These are phyloP conservation scores for Pichia kluyveri DNA, from an alignment of 805 yeast species.

Conservation along the genomic window DNA sequence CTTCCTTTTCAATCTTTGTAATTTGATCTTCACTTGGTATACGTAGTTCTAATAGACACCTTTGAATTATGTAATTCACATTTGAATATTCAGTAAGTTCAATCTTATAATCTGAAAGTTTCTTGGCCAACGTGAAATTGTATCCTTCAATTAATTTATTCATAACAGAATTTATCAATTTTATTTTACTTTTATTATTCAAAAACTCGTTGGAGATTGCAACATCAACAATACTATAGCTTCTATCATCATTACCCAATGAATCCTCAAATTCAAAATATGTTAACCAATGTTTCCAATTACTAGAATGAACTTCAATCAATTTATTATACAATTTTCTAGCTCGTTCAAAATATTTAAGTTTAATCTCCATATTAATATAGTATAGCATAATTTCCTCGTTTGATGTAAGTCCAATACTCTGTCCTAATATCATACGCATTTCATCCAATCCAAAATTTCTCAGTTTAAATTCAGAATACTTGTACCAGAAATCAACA, in stretches of 20 bases:
- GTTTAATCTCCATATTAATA: conserved; percentile 52
- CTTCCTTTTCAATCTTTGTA: conserved; percentile 20
- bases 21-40: conserved; percentile 50
- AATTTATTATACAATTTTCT: conserved; percentile 62
- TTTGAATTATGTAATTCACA: conserved; percentile 47
- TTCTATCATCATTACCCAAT: conserved; percentile 61
- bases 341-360: conserved; percentile 77
- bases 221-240: conserved; percentile 51
- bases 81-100: not conserved
- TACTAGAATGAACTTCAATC: conserved; percentile 38
- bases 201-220: conserved; percentile 27
- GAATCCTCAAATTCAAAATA: conserved; percentile 62
- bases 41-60: conserved; percentile 63
- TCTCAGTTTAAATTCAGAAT: conserved; percentile 67
- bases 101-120: conserved; percentile 2
- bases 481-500: conserved; percentile 64
- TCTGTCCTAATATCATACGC: conserved; percentile 61
- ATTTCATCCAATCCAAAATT: conserved; percentile 42
- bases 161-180: not conserved
- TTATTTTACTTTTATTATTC: conserved; percentile 11
- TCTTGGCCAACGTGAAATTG: conserved; percentile 4
- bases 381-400: conserved; percentile 52
- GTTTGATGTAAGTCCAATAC: conserved; percentile 62
- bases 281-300: conserved; percentile 43
- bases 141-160: not conserved